Evolutionary conservation across 345 rosid genomes (phyloP), one percentile per base, ranked within the genome.

Genomic region (Litchi chinensis): DNA sequence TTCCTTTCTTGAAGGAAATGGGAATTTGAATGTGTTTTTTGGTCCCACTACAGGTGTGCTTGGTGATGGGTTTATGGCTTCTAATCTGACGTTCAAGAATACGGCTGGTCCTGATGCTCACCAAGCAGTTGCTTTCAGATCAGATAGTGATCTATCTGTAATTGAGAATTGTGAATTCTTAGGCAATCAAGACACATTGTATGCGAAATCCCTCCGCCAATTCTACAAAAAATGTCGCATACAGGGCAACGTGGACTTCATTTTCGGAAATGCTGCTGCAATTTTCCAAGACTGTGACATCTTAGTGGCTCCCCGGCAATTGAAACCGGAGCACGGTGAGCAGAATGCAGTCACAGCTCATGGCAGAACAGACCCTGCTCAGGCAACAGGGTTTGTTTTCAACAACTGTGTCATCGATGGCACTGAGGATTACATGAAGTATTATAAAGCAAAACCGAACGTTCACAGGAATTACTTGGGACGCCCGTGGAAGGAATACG

Each of bases 11-110:
- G 37, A 32, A 32, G 37, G 37, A 32, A 32, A 32, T 2, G 37
- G 37, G 3, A 32, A 32, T 32, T 32, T 32, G 37, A 32, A 32
- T 32, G 37, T 32, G 37, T 32, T 32, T 2, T 32, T 2, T 32
- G 3, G 37, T 32, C 37, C 4, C 37, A 32, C 37, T 32, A 32
- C 88, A 95, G 99, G 94, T 60, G 93, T 94, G 79, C 72, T 86
- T 46, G 98, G 99, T 22, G 97, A 95, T 82, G 99, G 99, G 44
- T 95, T 95, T 84, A 94, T 95, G 99, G 98, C 98, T 5, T 89
- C 90, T 74, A 94, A 90, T 28, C 75, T 95, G 62, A 94, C 99
- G 2, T 74, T 95, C 80, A 86, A 85, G 81, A 95, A 94, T 84
- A 89, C 97, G 13, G 99, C 99, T 11, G 97, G 96, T 24, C 89